A percentile compares a stretch with the other conserved stretches of the same genome.
Conservation (phyloP, 805 yeast genomes). For the Pichia rugopelliculosa region DNA sequence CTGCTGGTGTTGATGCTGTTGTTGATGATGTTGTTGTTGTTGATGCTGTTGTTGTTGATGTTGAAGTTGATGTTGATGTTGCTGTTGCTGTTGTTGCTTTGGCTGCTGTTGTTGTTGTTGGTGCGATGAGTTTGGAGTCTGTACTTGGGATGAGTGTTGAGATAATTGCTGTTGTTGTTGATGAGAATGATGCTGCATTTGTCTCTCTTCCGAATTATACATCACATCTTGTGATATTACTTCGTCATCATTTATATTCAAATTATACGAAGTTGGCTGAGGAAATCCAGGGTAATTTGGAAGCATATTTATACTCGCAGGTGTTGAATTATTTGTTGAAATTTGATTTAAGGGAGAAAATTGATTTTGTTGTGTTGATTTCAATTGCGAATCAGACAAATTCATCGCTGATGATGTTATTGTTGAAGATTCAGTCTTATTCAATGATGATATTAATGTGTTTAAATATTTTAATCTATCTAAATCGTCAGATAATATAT, state of each 20-base stretch:
- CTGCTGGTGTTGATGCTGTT: conserved; percentile 9
- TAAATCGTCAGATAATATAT: conserved; percentile 52
- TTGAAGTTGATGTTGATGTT: conserved; percentile 1
- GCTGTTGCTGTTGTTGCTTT: conserved; percentile 8
- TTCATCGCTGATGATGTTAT: conserved; percentile 29
- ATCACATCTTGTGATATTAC: not conserved
- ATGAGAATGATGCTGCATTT: not conserved
- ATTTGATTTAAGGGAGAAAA: conserved; percentile 3
- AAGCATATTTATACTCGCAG: conserved; percentile 4
- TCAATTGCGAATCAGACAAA: conserved; percentile 1
- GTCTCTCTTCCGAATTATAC: not conserved
- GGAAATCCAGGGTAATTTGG: conserved; percentile 2
- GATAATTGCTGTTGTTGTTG: conserved; percentile 2
- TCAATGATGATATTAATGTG: conserved; percentile 25
- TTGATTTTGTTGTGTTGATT: conserved; percentile 1
- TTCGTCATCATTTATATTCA: not conserved
- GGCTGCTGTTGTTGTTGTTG: conserved; percentile 9
- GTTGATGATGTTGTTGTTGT: conserved; percentile 9
- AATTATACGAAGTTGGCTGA: not conserved
- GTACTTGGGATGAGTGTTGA: not conserved
- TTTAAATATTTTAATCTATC: conserved; percentile 29
- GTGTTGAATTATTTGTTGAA: conserved; percentile 5
- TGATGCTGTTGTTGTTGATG: not conserved
- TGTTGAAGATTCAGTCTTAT: conserved; percentile 14
- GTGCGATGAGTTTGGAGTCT: not conserved